phyloP scores from a whole-genome alignment of 2,329 filamentous ascomycete genomes.

The Aureobasidium sp. region DNA sequence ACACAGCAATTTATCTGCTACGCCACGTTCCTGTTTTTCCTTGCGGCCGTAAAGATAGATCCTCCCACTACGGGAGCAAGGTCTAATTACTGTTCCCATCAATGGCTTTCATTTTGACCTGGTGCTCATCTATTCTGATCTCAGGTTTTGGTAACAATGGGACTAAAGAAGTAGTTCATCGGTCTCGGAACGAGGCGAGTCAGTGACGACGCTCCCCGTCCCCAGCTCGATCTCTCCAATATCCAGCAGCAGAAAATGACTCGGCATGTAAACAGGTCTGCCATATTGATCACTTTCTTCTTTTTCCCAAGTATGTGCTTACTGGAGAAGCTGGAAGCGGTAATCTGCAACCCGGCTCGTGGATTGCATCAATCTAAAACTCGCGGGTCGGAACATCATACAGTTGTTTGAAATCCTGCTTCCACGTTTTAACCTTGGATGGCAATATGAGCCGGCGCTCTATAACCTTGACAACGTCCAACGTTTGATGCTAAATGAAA shows the following conservation, averaged over 20 bases:
- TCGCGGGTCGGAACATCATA: background rate
- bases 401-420: background rate
- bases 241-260: background rate
- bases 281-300: background rate
- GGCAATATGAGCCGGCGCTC: background rate
- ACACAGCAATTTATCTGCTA: background rate
- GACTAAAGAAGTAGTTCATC: background rate
- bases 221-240: background rate
- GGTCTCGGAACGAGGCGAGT: conserved; percentile 5
- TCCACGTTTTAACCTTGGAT: background rate
- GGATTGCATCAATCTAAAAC: background rate
- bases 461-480: background rate
- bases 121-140: background rate
- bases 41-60: background rate
- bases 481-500: background rate
- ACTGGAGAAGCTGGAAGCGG: background rate
- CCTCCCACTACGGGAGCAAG: background rate
- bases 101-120: background rate
- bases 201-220: background rate
- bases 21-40: background rate
- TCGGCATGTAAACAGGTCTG: background rate
- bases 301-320: background rate
- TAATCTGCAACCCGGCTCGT: background rate
- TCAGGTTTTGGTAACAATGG: background rate
- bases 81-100: background rate